phyloP scores from a whole-genome alignment of 2,329 filamentous ascomycete genomes.

The Fusarium dimerum region DNA sequence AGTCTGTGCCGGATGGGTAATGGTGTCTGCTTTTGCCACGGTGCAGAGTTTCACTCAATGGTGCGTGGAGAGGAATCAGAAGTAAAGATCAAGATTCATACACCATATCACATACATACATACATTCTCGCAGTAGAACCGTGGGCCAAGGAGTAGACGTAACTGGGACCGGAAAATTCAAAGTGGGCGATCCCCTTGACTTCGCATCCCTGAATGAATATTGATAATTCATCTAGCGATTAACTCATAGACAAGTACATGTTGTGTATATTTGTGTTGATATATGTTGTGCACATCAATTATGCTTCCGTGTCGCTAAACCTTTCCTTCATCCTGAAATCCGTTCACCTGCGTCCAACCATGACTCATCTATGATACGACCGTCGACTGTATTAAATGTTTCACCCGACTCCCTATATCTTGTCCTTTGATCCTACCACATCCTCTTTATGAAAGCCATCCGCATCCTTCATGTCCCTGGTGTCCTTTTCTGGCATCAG shows the following conservation, averaged over 20 bases:
- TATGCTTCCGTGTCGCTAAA: neutral
- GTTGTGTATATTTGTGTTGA: neutral
- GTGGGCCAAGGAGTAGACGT: too few relatives aligned
- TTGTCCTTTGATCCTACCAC: slow-evolving; percentile 27
- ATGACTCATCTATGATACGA: neutral
- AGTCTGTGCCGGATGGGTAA: too few relatives aligned
- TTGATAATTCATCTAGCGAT: too few relatives aligned
- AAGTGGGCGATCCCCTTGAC: too few relatives aligned
- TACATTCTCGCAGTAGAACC: too few relatives aligned
- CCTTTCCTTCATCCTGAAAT: neutral
- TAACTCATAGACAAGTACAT: neutral
- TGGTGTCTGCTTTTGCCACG: too few relatives aligned
- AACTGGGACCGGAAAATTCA: too few relatives aligned
- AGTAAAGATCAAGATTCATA: too few relatives aligned
- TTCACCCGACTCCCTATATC: slow-evolving; percentile 5
- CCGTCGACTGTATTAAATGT: neutral
- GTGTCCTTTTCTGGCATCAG: slow-evolving; percentile 14
- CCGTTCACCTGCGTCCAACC: neutral
- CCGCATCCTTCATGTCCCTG: slow-evolving; percentile 4
- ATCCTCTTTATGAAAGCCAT: slow-evolving; percentile 31
- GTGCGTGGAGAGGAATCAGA: too few relatives aligned
- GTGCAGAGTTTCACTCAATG: too few relatives aligned
- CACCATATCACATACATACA: too few relatives aligned
- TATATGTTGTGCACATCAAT: neutral
- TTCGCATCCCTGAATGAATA: too few relatives aligned